Percentiles rank a stretch among this genome's conserved stretches.
These are phyloP conservation scores for Metarhizium rileyi DNA, from an alignment of 2,329 filamentous ascomycete species.

Conservation along the genomic window DNA sequence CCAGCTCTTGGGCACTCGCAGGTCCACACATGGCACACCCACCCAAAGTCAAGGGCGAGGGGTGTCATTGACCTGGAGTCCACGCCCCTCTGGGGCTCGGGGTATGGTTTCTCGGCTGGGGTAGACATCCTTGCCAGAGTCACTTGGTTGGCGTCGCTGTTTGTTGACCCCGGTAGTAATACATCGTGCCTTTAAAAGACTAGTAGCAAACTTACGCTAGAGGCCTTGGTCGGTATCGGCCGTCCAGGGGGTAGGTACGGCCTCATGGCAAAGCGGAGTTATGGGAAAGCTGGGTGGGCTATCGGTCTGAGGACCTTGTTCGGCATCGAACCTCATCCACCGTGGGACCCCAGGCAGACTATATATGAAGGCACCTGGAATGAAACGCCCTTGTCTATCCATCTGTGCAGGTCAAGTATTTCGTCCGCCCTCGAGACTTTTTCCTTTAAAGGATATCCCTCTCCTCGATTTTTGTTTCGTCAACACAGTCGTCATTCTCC, in stretches of 20 bases:
- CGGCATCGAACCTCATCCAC: not conserved
- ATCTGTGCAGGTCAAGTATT: not conserved
- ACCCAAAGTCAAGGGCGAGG: not conserved
- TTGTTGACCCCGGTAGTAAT: not conserved
- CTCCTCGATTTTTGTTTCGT: no score
- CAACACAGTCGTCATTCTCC: no score
- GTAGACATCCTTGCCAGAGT: not conserved
- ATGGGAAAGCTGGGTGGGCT: not conserved
- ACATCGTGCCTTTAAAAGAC: not conserved
- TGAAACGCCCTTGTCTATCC: not conserved
- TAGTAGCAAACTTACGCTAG: not conserved
- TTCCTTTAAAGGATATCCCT: no score
- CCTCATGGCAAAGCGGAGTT: not conserved
- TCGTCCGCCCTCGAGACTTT: not conserved
- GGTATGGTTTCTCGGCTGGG: not conserved
- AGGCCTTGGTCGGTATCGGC: not conserved
- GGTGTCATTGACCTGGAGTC: not conserved
- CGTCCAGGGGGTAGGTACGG: not conserved
- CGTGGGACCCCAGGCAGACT: not conserved
- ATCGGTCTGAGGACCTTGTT: not conserved
- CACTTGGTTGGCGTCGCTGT: not conserved
- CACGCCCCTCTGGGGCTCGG: not conserved
- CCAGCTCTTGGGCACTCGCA: not conserved
- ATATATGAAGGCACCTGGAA: not conserved
- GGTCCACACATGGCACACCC: not conserved